Evolutionary conservation across 257 asterid species (phyloP).

Genomic region (Fraxinus anomala): DNA sequence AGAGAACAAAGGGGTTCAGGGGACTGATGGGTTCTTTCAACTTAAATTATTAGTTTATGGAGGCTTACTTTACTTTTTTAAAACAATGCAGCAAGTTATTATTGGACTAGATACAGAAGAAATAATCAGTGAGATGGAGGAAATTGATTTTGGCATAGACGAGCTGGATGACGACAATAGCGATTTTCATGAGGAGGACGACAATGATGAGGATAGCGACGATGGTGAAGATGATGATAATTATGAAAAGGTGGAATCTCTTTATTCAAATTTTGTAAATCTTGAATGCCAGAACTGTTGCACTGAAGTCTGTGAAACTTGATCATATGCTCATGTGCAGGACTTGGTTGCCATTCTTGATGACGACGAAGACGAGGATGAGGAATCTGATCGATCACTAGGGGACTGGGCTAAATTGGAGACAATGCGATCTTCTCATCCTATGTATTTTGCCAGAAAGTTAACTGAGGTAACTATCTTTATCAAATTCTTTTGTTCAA

Average conservation of each 20-base stretch:
- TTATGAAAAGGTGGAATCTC: constrained; percentile 49
- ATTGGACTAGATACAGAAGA: constrained; percentile 87
- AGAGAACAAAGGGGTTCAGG: neutral
- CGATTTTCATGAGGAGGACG: constrained; percentile 65
- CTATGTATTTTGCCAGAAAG: constrained; percentile 86
- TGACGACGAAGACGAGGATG: constrained; percentile 66
- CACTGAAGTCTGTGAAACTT: constrained; percentile 23
- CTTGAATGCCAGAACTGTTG: constrained; percentile 17
- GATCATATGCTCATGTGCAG: constrained; percentile 48
- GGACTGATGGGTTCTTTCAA: neutral
- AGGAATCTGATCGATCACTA: constrained; percentile 73
- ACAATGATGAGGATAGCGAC: constrained; percentile 52
- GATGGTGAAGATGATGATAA: constrained; percentile 47
- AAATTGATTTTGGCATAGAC: constrained; percentile 63
- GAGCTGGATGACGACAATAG: constrained; percentile 71
- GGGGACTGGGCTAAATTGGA: constrained; percentile 98
- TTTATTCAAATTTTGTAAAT: constrained; percentile 22
- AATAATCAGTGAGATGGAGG: constrained; percentile 82
- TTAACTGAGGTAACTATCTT: constrained; percentile 64
- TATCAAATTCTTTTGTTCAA: neutral
- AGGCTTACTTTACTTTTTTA: constrained; percentile 36
- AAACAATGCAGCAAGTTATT: constrained; percentile 83
- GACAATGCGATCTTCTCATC: constrained; percentile 95
- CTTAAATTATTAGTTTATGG: constrained; percentile 13
- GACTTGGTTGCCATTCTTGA: constrained; percentile 88